A percentile compares a stretch with the other conserved stretches of the same genome.
phyloP scores from a whole-genome alignment of 2,329 filamentous ascomycete species.

The Pseudogymnoascus sp. region DNA sequence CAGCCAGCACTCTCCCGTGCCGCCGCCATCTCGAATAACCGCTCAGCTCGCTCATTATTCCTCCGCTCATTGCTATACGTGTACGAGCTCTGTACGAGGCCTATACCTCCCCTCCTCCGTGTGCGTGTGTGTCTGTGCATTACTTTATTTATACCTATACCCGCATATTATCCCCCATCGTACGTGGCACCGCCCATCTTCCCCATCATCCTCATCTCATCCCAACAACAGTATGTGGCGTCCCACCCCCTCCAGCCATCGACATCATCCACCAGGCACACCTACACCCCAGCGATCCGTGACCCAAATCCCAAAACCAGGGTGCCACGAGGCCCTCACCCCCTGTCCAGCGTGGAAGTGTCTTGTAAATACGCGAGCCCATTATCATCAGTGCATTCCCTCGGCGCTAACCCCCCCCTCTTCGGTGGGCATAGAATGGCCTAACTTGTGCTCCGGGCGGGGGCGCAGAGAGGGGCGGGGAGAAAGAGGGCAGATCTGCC shows the following conservation, averaged over 20 bases:
- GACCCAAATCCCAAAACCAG: neutral
- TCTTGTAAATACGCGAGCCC: neutral
- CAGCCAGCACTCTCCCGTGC: no score
- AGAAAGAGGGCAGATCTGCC: neutral
- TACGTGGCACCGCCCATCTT: neutral
- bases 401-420: no score
- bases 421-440: no score
- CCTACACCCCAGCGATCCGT: neutral
- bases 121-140: neutral
- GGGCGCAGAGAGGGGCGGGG: neutral
- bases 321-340: neutral
- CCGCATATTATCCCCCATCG: neutral
- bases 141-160: neutral
- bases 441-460: no score
- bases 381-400: no score
- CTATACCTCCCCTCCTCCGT: neutral
- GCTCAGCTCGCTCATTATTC: no score
- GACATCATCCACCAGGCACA: no score
- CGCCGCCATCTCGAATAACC: neutral
- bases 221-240: neutral
- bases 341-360: neutral
- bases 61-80: no score
- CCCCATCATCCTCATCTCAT: neutral
- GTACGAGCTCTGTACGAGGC: neutral
- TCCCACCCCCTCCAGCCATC: no score